Percentiles rank a stretch among this genome's conserved stretches.
phyloP scores from a whole-genome alignment of 139 green algal species.

The Micractinium sp. region DNA sequence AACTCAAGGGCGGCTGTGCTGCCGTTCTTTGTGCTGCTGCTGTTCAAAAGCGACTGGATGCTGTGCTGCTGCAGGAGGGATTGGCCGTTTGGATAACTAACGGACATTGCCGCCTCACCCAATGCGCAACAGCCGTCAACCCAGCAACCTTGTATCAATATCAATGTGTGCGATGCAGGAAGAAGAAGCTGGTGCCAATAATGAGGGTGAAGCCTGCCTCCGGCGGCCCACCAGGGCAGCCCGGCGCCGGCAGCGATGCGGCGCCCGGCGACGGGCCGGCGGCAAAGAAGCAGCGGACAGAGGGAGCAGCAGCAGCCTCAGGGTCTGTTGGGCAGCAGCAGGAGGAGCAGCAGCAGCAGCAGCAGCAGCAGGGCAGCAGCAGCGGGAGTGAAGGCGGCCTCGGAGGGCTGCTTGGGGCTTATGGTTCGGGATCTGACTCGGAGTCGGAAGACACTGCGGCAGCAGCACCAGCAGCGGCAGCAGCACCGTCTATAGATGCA shows the following conservation, averaged over 20 bases:
- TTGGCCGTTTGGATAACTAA: too few species aligned
- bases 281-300: conserved; percentile 16
- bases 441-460: not conserved
- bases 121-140: too few species aligned
- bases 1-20: too few species aligned
- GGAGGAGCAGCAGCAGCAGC: not conserved
- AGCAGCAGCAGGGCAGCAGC: not conserved
- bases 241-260: not conserved
- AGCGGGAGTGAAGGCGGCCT: conserved; percentile 15
- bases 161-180: not conserved
- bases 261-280: not conserved
- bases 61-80: too few species aligned
- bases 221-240: not conserved
- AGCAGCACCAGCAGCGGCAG: not conserved
- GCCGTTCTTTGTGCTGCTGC: too few species aligned
- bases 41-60: too few species aligned
- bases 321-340: not conserved
- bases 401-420: conserved; percentile 16
- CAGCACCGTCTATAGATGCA: not conserved
- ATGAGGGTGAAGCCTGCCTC: conserved; percentile 26
- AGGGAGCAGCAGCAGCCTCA: not conserved
- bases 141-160: too few species aligned
- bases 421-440: conserved; percentile 5
- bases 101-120: too few species aligned
- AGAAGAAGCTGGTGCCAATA: conserved; percentile 7